A percentile compares a stretch with the other conserved stretches of the same genome.
Conservation (phyloP, 179 eudicot genomes). For the Spergularia azorica region DNA sequence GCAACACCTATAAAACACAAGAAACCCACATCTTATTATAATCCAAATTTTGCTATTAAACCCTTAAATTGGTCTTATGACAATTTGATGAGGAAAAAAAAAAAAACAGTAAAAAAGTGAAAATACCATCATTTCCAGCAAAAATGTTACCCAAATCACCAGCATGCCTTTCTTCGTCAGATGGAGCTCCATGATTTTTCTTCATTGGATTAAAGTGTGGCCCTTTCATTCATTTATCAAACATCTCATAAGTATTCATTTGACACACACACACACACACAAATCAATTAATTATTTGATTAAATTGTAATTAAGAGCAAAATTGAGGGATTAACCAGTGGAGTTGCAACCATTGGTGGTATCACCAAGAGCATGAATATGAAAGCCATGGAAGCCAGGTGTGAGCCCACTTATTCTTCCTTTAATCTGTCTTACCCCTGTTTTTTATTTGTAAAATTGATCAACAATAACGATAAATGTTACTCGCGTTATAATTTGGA, state of each 20-base stretch:
- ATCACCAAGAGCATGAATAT: constrained; percentile 88
- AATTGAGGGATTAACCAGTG: constrained; percentile 44
- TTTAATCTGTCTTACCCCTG: constrained; percentile 57
- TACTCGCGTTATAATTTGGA: no score
- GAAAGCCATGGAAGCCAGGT: constrained; percentile 89
- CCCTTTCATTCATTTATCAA: constrained; percentile 34
- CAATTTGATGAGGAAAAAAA: no score
- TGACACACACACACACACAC: no score
- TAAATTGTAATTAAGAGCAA: not conserved
- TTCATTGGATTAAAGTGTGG: constrained; percentile 86
- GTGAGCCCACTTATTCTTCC: constrained; percentile 69
- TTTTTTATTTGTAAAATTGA: not conserved
- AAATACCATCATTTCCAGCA: constrained; percentile 74
- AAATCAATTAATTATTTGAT: not conserved
- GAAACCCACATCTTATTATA: not conserved
- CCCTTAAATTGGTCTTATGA: not conserved
- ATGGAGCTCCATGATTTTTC: constrained; percentile 84
- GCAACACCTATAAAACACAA: constrained; percentile 58
- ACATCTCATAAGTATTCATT: not conserved
- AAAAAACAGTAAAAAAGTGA: not conserved
- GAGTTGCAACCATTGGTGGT: constrained; percentile 92
- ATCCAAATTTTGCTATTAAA: not conserved
- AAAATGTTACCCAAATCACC: constrained; percentile 90
- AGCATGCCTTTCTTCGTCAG: constrained; percentile 71
- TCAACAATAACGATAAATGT: no score